Evolutionary conservation across 139 green algal species (phyloP).

Genomic region (Coelastrella sp.): DNA sequence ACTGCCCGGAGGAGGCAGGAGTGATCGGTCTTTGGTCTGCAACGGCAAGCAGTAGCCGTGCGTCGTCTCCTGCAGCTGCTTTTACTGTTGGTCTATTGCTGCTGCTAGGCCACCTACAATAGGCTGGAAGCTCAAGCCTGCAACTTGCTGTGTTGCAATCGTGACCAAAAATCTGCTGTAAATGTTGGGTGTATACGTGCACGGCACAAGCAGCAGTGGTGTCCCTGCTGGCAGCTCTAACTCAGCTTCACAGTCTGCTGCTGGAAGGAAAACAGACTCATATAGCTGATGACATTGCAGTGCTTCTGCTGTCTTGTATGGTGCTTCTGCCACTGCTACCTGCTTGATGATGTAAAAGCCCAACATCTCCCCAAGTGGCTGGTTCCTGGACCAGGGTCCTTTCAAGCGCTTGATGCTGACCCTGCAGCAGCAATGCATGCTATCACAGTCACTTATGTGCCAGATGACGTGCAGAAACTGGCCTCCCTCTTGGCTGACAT

Average conservation of each 20-base stretch:
- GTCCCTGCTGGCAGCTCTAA: slow-evolving; percentile 15
- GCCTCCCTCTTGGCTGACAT: too few species aligned
- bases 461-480: too few species aligned
- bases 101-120: background rate
- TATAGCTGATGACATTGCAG: background rate
- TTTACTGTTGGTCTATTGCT: background rate
- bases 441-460: too few species aligned
- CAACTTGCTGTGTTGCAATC: background rate
- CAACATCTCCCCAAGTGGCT: slow-evolving; percentile 8
- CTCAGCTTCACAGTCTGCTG: background rate
- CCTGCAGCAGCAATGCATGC: background rate
- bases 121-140: background rate
- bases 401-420: background rate
- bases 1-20: too few species aligned
- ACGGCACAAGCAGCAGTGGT: slow-evolving; percentile 42
- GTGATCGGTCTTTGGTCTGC: too few species aligned
- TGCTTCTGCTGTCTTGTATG: background rate
- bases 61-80: background rate
- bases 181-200: slow-evolving; percentile 18
- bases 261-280: slow-evolving; percentile 27
- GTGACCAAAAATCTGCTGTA: background rate
- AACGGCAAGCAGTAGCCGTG: too few species aligned
- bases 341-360: background rate
- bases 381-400: background rate
- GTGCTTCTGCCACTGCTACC: background rate